These are phyloP conservation scores for Megacollybia marginata DNA, from an alignment of 768 basidiomycete genomes.

Conservation along the genomic window DNA sequence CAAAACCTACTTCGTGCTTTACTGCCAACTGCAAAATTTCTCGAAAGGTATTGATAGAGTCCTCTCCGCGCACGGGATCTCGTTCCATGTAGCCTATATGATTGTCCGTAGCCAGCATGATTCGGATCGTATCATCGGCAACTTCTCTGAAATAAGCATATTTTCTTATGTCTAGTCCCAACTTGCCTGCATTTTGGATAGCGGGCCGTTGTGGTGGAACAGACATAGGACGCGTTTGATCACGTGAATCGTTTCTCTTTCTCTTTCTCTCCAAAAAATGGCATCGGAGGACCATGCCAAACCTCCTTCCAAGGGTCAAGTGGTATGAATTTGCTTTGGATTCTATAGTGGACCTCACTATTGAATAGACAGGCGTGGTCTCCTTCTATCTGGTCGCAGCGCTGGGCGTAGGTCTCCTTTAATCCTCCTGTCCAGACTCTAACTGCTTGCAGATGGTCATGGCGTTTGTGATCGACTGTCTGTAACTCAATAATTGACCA, in stretches of 20 bases:
- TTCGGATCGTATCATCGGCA: slow-evolving; percentile 63
- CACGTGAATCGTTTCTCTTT: slow-evolving; percentile 4
- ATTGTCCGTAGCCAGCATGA: slow-evolving; percentile 91
- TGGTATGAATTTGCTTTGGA: slow-evolving; percentile 27
- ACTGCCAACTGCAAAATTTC: slow-evolving; percentile 90
- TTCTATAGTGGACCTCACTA: slow-evolving; percentile 3
- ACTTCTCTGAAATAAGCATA: slow-evolving; percentile 24
- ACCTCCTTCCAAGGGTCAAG: slow-evolving; percentile 32
- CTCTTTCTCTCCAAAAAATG: slow-evolving; percentile 12
- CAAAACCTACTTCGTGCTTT: slow-evolving; percentile 69
- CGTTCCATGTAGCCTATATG: slow-evolving; percentile 94
- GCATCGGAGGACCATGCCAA: slow-evolving; percentile 21
- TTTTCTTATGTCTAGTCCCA: background rate
- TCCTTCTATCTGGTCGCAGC: slow-evolving; percentile 87
- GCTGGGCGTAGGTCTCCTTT: slow-evolving; percentile 54
- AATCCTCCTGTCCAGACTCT: background rate
- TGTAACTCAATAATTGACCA: slow-evolving; percentile 1
- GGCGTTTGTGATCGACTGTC: slow-evolving; percentile 46
- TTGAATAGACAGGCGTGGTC: slow-evolving; percentile 59
- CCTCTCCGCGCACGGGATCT: slow-evolving; percentile 90
- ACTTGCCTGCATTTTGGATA: slow-evolving; percentile 33
- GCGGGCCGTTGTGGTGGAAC: slow-evolving; percentile 20
- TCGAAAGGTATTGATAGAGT: slow-evolving; percentile 90
- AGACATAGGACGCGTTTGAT: slow-evolving; percentile 11
- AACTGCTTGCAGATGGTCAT: slow-evolving; percentile 67